A percentile compares a stretch with the other conserved stretches of the same genome.
Evolutionary conservation across 2,329 filamentous ascomycete genomes (phyloP).

Genomic region (Zopfia rhizophila): DNA sequence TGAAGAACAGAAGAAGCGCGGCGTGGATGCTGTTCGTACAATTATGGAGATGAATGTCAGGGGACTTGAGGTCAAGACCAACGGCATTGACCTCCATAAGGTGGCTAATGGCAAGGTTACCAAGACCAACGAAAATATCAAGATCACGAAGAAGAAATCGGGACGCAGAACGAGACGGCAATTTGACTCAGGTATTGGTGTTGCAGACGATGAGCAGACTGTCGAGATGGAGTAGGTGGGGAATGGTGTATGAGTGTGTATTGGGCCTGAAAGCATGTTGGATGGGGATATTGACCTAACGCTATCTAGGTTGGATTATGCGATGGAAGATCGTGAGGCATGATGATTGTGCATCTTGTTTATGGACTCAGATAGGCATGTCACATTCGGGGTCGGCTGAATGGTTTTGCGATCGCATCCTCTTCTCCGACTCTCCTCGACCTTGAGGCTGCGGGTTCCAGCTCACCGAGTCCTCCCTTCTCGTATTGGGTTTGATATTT

Average conservation of each 20-base stretch:
- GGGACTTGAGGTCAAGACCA: constrained; percentile 42
- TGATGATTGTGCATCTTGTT: no score
- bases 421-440: no score
- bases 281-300: no score
- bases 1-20: constrained; percentile 39
- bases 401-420: no score
- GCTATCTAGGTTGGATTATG: no score
- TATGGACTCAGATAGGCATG: no score
- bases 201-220: constrained; percentile 34
- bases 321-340: no score
- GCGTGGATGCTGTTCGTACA: constrained; percentile 38
- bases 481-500: no score
- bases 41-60: constrained; percentile 47
- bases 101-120: constrained; percentile 41
- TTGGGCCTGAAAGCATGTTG: no score
- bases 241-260: constrained; percentile 1
- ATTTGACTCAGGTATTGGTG: constrained; percentile 48
- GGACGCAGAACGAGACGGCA: constrained; percentile 32
- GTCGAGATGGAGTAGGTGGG: constrained; percentile 20
- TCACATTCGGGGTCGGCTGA: no score
- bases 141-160: constrained; percentile 46
- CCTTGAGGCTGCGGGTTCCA: no score
- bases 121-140: constrained; percentile 45
- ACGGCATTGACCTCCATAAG: constrained; percentile 35
- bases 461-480: no score